These are phyloP conservation scores for Zasmidium angulare DNA, from an alignment of 2,329 filamentous ascomycete species.

Conservation along the genomic window DNA sequence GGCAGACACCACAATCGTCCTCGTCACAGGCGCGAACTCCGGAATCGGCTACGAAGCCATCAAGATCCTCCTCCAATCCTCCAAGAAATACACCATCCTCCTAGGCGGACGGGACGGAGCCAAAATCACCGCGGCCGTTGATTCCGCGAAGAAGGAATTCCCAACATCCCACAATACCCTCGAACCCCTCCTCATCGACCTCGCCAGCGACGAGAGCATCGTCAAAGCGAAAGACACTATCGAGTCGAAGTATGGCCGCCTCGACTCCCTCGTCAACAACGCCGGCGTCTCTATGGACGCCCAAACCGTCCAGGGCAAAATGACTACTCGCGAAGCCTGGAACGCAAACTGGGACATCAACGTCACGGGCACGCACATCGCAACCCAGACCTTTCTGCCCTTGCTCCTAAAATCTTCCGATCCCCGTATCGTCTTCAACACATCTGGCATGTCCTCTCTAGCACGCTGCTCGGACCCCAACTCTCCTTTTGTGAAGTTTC, in stretches of 20 bases:
- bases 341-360: conserved; percentile 40
- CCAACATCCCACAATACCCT: conserved; percentile 43
- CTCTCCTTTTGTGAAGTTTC: neutral
- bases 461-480: conserved; percentile 30
- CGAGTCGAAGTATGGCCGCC: conserved; percentile 41
- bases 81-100: conserved; percentile 53
- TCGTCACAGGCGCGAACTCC: conserved; percentile 60
- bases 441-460: conserved; percentile 44
- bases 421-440: conserved; percentile 42
- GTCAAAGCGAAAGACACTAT: conserved; percentile 46
- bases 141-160: conserved; percentile 41
- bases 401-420: conserved; percentile 37
- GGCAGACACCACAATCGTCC: neutral
- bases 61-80: conserved; percentile 51
- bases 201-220: conserved; percentile 57
- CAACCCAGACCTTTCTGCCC: conserved; percentile 38
- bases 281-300: conserved; percentile 50
- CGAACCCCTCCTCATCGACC: conserved; percentile 52
- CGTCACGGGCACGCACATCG: conserved; percentile 39
- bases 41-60: conserved; percentile 60
- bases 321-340: conserved; percentile 38
- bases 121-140: conserved; percentile 51
- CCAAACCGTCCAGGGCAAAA: conserved; percentile 29
- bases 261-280: conserved; percentile 60
- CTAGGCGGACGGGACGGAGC: conserved; percentile 52